Base-by-base conservation (phyloP, 2,329 filamentous ascomycete genomes). In the Exophiala oligosperma region DNA sequence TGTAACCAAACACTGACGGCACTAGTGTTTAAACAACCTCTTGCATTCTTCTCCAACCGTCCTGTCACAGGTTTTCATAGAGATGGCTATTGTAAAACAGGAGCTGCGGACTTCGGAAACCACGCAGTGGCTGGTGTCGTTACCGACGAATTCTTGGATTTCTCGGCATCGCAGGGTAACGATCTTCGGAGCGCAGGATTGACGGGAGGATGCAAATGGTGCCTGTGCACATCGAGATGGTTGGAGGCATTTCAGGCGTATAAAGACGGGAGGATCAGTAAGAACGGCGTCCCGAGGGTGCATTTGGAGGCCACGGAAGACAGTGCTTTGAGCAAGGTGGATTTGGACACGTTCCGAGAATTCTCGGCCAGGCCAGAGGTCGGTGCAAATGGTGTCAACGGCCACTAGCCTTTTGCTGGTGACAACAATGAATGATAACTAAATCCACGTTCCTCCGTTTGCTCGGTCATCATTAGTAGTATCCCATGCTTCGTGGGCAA, bases 71-170 rank as follows among this genome's bases (percentile, higher is more conserved):
- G 85, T 52, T 87, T 80, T 74, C 79, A 83, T 63, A 80, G 84
- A 53, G 84, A 83, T 58, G 84, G 84, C n/a, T 86, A 85, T 71
- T 87, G 84, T 72, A 75, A 81, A 57, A 79, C 82, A 2, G 82
- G 80, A 4, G 69, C 73, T 2, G 74, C 74, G 12, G 84, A 87
- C 66, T 72, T 71, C 21, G 84, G 84, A 21, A 86, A 86, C 69
- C 85, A 87, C 68, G 79, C 80, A 29, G 76, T 87, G 21, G 84
- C 84, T 1, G 81, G 63, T 8, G 76, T 84, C 28, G 74, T 87
- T 1, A 84, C 81, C 5, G 79, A 85, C 58, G 80, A 84, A 65
- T 87, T 87, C 69, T 80, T 87, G 37, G 82, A 86, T 68, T 87
- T 82, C 73, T 79, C 78, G 29, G 83, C 84, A 23, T 74, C 77